Evolutionary conservation across 768 basidiomycete genomes (phyloP).

Genomic region (Boletus edulis): DNA sequence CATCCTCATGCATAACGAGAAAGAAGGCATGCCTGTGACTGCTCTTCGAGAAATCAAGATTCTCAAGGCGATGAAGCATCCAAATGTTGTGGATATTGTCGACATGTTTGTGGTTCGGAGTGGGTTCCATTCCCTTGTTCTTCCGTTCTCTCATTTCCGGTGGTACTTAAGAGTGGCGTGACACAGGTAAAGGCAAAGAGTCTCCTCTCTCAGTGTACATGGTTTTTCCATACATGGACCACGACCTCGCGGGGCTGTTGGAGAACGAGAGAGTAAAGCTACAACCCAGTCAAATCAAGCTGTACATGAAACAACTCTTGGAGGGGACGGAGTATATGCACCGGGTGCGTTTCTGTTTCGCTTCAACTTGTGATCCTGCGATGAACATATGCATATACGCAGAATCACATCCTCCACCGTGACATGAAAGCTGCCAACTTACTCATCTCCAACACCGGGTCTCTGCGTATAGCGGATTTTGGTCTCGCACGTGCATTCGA

Average conservation of each 20-base stretch:
- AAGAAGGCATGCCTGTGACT: slow-evolving; percentile 96
- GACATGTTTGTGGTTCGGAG: slow-evolving; percentile 92
- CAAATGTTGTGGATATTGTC: slow-evolving; percentile 80
- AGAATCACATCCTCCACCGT: slow-evolving; percentile 97
- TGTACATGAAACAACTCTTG: slow-evolving; percentile 95
- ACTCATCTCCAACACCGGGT: slow-evolving; percentile 84
- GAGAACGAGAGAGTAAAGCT: slow-evolving; percentile 89
- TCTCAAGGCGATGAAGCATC: slow-evolving; percentile 83
- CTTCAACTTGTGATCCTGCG: slow-evolving; percentile 1
- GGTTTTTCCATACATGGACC: slow-evolving; percentile 99
- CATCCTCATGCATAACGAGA: slow-evolving; percentile 94
- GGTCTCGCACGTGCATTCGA: slow-evolving; percentile 88
- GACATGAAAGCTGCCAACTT: slow-evolving; percentile 99
- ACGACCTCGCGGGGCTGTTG: slow-evolving; percentile 92
- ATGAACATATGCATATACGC: slow-evolving; percentile 9
- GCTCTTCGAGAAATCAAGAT: slow-evolving; percentile 97
- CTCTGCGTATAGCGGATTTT: slow-evolving; percentile 90
- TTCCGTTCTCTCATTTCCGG: background rate
- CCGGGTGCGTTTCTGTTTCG: slow-evolving; percentile 51
- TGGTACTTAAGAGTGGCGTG: slow-evolving; percentile 2
- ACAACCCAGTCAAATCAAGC: slow-evolving; percentile 83
- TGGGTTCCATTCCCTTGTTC: slow-evolving; percentile 34
- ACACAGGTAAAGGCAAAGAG: slow-evolving; percentile 52
- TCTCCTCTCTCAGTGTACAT: slow-evolving; percentile 84
- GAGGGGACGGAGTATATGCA: slow-evolving; percentile 97